Conservation (phyloP, 164 flowering plant species). For the Liquidambar formosana region DNA sequence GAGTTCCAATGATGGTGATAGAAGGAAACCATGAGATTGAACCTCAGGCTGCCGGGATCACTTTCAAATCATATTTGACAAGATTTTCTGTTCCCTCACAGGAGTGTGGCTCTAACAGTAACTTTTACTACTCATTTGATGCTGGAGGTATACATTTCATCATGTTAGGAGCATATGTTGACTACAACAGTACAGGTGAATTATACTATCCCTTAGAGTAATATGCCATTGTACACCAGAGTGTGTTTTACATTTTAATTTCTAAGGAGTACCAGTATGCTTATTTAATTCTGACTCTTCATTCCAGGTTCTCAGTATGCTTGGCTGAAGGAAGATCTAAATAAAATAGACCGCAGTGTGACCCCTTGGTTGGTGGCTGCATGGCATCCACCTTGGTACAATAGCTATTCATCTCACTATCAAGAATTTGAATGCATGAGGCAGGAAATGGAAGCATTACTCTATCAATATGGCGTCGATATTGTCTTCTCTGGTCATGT, state of each 20-base stretch:
- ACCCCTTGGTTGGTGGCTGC: conserved; percentile 95
- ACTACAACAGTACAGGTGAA: conserved; percentile 71
- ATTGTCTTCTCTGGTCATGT: conserved; percentile 90
- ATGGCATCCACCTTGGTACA: conserved; percentile 98
- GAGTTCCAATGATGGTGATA: conserved; percentile 89
- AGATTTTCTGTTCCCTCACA: conserved; percentile 83
- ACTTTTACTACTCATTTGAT: conserved; percentile 81
- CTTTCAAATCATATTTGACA: conserved; percentile 64
- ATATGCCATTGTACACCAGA: no score
- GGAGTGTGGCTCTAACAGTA: conserved; percentile 68
- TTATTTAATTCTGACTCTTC: neutral
- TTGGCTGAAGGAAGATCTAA: conserved; percentile 72
- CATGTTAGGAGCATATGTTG: conserved; percentile 90
- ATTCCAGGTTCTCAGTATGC: conserved; percentile 68
- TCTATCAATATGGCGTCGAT: conserved; percentile 67
- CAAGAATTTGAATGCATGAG: conserved; percentile 98
- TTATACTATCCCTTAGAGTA: neutral
- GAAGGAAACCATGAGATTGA: conserved; percentile 98
- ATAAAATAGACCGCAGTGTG: conserved; percentile 43
- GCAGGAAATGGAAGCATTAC: conserved; percentile 77
- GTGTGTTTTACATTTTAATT: neutral
- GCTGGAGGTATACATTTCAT: conserved; percentile 88
- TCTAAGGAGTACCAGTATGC: conserved; percentile 1
- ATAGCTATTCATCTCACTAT: conserved; percentile 87
- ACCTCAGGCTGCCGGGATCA: conserved; percentile 66